Percentiles rank a stretch among this genome's conserved stretches.
Conservation (phyloP, 129 eudicot genomes). For the Ambrosia artemisiifolia region DNA sequence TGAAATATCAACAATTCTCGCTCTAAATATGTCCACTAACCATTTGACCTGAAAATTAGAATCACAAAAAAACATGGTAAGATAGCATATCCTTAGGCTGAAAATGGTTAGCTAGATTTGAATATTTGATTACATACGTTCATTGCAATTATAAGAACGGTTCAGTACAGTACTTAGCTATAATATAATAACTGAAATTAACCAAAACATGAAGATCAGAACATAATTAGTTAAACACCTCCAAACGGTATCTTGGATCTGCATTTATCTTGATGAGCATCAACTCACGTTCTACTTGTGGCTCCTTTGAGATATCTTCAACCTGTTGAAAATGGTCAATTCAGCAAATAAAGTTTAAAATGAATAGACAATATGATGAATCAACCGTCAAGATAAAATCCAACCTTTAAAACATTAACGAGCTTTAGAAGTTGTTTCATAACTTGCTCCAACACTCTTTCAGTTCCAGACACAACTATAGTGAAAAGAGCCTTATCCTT, state of each 20-base stretch:
- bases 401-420: constrained; percentile 79
- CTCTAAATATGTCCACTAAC: constrained; percentile 91
- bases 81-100: not conserved
- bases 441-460: constrained; percentile 74
- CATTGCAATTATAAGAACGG: not conserved
- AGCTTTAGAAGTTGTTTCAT: constrained; percentile 88
- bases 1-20: constrained; percentile 83
- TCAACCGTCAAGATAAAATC: not conserved
- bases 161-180: not conserved
- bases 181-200: not conserved
- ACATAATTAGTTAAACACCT: constrained; percentile 41
- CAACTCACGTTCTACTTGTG: constrained; percentile 92
- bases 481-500: constrained; percentile 92
- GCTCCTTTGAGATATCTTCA: constrained; percentile 82
- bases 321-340: constrained; percentile 42
- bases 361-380: not conserved
- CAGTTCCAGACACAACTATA: constrained; percentile 87
- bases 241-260: constrained; percentile 58
- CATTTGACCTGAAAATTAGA: constrained; percentile 65
- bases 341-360: not conserved
- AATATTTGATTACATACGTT: not conserved
- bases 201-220: not conserved
- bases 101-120: constrained; percentile 7
- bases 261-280: constrained; percentile 89
- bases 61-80: constrained; percentile 17